phyloP scores from a whole-genome alignment of 2,329 filamentous ascomycete species.

The Ceratocystiopsis sp. region DNA sequence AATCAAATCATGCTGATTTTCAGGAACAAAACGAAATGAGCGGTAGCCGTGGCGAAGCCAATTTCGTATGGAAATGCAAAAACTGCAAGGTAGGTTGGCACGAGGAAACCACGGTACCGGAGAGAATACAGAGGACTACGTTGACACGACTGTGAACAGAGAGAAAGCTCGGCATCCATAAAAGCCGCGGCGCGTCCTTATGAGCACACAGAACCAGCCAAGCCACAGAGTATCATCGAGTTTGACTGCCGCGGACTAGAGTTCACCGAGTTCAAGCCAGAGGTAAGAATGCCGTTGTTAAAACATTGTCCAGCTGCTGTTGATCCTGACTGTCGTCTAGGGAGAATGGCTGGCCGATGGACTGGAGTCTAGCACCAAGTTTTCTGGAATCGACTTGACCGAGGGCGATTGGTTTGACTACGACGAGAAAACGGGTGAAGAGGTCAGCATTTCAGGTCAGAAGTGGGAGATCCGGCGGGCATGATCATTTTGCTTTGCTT shows the following conservation, averaged over 20 bases:
- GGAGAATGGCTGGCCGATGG: conserved; percentile 84
- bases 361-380: conserved; percentile 63
- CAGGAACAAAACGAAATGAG: conserved; percentile 84
- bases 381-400: conserved; percentile 60
- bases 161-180: conserved; percentile 76
- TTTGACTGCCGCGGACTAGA: conserved; percentile 91
- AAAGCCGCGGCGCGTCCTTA: conserved; percentile 58
- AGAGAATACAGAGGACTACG: background rate
- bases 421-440: conserved; percentile 80
- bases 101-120: background rate
- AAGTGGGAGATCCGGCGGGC: conserved; percentile 71
- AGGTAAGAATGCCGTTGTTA: conserved; percentile 33
- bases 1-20: no score
- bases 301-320: no score
- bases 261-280: conserved; percentile 77
- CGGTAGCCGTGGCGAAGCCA: conserved; percentile 85
- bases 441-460: conserved; percentile 82
- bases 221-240: conserved; percentile 63
- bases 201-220: conserved; percentile 52
- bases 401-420: conserved; percentile 98
- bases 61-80: conserved; percentile 99
- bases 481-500: conserved; percentile 16
- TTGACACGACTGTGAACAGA: conserved; percentile 24
- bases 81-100: conserved; percentile 62
- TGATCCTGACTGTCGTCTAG: conserved; percentile 22